These are phyloP conservation scores for Fragilaria radians DNA, from an alignment of 108 stramenopile genomes.

Conservation along the genomic window DNA sequence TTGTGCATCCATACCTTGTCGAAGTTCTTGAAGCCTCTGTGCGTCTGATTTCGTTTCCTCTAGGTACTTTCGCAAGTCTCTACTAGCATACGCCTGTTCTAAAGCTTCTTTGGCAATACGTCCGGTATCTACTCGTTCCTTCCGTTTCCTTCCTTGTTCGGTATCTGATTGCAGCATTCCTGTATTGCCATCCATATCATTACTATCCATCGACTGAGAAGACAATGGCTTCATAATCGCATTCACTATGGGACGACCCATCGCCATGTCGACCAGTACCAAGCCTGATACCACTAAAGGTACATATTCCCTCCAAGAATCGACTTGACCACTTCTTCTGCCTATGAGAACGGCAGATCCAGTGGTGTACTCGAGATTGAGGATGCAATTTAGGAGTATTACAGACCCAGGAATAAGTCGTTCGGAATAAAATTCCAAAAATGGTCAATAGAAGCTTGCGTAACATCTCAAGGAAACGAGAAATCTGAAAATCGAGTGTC, in stretches of 20 bases:
- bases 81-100: conserved; percentile 48
- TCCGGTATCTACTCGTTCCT: conserved; percentile 68
- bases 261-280: conserved; percentile 71
- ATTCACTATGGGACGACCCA: conserved; percentile 76
- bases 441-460: no score
- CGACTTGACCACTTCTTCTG: no score
- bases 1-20: conserved; percentile 45
- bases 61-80: conserved; percentile 55
- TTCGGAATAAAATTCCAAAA: no score
- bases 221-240: conserved; percentile 40
- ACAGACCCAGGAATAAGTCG: no score
- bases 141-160: no score
- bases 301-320: conserved; percentile 83
- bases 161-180: neutral
- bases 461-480: no score
- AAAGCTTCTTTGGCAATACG: conserved; percentile 55
- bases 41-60: conserved; percentile 25
- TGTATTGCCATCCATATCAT: conserved; percentile 14
- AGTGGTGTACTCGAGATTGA: no score
- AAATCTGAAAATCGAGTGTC: no score
- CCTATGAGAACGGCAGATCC: no score
- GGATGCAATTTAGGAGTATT: no score
- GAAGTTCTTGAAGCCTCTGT: conserved; percentile 45
- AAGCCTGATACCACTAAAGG: conserved; percentile 48
- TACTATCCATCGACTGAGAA: conserved; percentile 6